Conservation (phyloP, 2,329 filamentous ascomycete species). For the Eutypella sp. region DNA sequence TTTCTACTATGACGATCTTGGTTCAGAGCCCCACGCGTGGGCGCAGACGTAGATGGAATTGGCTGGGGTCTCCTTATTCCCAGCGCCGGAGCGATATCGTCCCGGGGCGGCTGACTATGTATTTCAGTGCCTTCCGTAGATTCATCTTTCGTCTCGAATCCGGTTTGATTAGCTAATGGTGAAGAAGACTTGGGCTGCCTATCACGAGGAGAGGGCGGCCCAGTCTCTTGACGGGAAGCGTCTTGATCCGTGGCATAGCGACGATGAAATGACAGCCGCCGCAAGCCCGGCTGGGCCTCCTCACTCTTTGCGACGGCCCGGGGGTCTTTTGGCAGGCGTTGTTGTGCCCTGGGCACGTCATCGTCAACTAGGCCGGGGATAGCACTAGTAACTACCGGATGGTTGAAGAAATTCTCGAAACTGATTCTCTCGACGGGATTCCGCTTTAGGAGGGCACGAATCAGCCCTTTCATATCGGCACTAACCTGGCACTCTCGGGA, state of each 20-base stretch:
- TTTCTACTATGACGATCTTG: slow-evolving; percentile 34
- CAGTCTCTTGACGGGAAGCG: slow-evolving; percentile 27
- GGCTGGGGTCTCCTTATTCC: slow-evolving; percentile 46
- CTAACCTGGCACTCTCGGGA: slow-evolving; percentile 67
- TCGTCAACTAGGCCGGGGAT: slow-evolving; percentile 81
- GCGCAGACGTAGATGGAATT: slow-evolving; percentile 45
- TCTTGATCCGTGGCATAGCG: slow-evolving; percentile 37
- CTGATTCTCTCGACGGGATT: slow-evolving; percentile 80
- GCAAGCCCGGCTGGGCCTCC: slow-evolving; percentile 23
- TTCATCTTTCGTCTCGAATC: slow-evolving; percentile 28
- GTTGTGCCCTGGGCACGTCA: slow-evolving; percentile 51
- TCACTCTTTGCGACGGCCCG: slow-evolving; percentile 27
- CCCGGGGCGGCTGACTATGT: slow-evolving; percentile 37
- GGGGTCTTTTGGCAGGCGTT: slow-evolving; percentile 28
- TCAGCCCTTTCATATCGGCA: slow-evolving; percentile 72
- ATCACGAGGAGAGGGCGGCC: slow-evolving; percentile 38
- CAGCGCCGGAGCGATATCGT: slow-evolving; percentile 43
- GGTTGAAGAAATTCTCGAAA: slow-evolving; percentile 80
- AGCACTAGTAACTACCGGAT: slow-evolving; percentile 64
- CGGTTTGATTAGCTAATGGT: slow-evolving; percentile 38
- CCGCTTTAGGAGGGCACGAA: slow-evolving; percentile 76
- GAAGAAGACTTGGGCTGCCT: slow-evolving; percentile 36
- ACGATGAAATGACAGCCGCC: slow-evolving; percentile 33
- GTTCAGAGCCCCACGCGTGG: slow-evolving; percentile 33
- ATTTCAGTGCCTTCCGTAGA: slow-evolving; percentile 18